These are phyloP conservation scores for Trichoderma simmonsii DNA, from an alignment of 2,329 filamentous ascomycete genomes.

Conservation along the genomic window DNA sequence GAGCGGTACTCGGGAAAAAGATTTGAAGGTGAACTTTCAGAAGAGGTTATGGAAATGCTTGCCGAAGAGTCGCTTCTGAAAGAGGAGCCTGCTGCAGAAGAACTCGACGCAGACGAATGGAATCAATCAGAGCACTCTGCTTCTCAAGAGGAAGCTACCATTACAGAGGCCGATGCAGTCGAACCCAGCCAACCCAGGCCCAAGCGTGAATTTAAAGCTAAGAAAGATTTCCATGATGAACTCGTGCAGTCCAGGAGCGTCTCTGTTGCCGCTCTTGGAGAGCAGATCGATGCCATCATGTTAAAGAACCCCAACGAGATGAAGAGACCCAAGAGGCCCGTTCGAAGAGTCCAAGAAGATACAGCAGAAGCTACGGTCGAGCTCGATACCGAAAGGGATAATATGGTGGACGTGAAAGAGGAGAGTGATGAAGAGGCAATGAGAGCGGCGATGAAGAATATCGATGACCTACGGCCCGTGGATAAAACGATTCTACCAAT, in stretches of 20 bases:
- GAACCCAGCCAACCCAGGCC: background rate
- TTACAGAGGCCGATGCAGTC: background rate
- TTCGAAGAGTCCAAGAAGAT: slow-evolving; percentile 23
- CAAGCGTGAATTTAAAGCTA: background rate
- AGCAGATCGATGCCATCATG: slow-evolving; percentile 45
- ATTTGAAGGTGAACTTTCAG: background rate
- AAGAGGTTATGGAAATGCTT: background rate
- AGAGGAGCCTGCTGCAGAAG: background rate
- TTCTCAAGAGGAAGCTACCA: background rate
- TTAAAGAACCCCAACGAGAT: slow-evolving; percentile 40
- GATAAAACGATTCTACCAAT: slow-evolving; percentile 37
- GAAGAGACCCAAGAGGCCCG: slow-evolving; percentile 20
- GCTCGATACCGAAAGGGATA: slow-evolving; percentile 31
- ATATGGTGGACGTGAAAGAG: slow-evolving; percentile 29
- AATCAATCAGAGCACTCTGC: background rate
- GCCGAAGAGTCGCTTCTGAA: background rate
- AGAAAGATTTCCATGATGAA: slow-evolving; percentile 24
- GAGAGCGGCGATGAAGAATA: slow-evolving; percentile 42
- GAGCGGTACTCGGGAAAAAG: background rate
- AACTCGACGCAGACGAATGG: background rate
- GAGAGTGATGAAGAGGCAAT: slow-evolving; percentile 24
- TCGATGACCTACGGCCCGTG: slow-evolving; percentile 47
- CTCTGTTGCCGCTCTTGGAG: slow-evolving; percentile 34
- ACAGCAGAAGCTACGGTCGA: slow-evolving; percentile 13
- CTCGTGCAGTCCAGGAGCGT: slow-evolving; percentile 32